Conservation (phyloP, 73 alveolate species). For the Effrenium voratum region DNA sequence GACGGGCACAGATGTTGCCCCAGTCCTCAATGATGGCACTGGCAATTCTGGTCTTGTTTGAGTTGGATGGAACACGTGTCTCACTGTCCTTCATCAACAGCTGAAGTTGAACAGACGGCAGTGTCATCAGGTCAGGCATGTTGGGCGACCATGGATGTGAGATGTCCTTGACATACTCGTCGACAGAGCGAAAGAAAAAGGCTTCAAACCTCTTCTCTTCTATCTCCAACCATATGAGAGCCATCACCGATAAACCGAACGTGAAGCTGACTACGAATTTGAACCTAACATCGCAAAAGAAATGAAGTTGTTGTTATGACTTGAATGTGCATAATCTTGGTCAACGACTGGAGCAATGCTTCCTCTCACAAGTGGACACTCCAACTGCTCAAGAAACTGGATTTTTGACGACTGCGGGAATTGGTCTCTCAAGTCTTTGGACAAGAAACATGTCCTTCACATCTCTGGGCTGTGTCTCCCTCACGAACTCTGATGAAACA, state of each 20-base stretch:
- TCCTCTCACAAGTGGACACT: not conserved
- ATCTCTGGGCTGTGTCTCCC: not conserved
- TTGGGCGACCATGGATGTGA: too few relatives aligned
- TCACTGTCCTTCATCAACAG: not conserved
- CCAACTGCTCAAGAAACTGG: not conserved
- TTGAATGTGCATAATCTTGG: not conserved
- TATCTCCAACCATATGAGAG: too few relatives aligned
- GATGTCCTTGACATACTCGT: too few relatives aligned
- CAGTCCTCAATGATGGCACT: not conserved
- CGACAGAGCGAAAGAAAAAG: too few relatives aligned
- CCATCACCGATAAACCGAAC: too few relatives aligned
- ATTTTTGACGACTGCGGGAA: not conserved
- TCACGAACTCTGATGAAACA: constrained; percentile 5
- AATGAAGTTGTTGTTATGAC: not conserved
- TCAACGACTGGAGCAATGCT: not conserved
- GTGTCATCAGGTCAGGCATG: too few relatives aligned
- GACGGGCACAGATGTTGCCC: not conserved
- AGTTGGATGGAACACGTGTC: not conserved
- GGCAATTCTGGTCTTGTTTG: not conserved
- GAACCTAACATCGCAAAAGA: too few relatives aligned
- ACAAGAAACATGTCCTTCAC: not conserved
- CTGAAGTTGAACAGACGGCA: too few relatives aligned
- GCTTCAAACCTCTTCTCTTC: too few relatives aligned
- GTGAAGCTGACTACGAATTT: too few relatives aligned
- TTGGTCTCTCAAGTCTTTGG: not conserved